Evolutionary conservation across 176 grass and related monocot species (phyloP).

Genomic region (Raddia distichophylla): DNA sequence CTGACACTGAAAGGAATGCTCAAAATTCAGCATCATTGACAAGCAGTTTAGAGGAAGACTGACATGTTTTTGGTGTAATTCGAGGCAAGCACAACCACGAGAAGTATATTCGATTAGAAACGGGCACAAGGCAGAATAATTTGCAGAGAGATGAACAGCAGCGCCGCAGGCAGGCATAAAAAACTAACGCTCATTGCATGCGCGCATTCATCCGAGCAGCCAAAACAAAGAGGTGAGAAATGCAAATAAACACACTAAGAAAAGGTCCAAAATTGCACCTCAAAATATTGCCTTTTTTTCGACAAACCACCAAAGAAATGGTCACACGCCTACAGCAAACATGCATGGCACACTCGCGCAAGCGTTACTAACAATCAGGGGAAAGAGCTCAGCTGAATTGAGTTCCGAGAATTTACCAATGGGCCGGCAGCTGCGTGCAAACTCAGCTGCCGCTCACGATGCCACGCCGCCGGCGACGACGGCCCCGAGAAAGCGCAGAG

Average conservation of each 20-base stretch:
- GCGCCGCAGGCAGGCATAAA: not conserved
- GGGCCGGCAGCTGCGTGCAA: not conserved
- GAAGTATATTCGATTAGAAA: not conserved
- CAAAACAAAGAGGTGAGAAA: not conserved
- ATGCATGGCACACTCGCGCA: not conserved
- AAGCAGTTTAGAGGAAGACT: not conserved
- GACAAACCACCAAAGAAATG: not conserved
- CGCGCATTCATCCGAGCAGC: not conserved
- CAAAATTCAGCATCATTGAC: not conserved
- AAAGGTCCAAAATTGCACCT: not conserved
- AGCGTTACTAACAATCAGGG: not conserved
- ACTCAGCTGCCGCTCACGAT: constrained; percentile 21
- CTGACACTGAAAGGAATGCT: not conserved
- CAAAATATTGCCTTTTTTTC: not conserved
- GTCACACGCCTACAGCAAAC: not conserved
- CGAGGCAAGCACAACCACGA: not conserved
- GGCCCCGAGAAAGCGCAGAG: not conserved
- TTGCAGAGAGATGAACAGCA: not conserved
- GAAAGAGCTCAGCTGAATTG: not conserved
- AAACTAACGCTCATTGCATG: not conserved
- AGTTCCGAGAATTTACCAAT: constrained; percentile 34
- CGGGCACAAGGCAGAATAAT: not conserved
- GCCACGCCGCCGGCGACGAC: not conserved
- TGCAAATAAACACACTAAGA: not conserved
- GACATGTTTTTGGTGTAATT: constrained; percentile 15